phyloP scores from a whole-genome alignment of 345 rosid species.

The Salix dunnii region DNA sequence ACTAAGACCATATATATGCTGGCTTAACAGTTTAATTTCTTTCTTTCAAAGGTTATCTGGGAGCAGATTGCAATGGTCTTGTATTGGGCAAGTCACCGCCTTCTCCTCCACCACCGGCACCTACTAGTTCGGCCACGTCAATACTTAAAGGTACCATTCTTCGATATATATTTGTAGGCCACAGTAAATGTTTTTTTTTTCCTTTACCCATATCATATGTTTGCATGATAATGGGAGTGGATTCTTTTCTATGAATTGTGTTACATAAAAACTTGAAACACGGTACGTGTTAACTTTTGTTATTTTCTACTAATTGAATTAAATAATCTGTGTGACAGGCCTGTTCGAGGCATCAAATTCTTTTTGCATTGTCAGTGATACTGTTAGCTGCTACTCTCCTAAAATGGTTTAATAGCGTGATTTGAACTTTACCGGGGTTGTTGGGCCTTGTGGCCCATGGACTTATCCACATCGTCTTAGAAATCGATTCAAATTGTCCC shows the following conservation, averaged over 20 bases:
- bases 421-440: no score
- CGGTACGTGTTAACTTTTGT: neutral
- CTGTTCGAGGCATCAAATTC: neutral
- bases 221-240: no score
- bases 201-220: no score
- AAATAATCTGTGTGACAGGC: neutral
- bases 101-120: constrained; percentile 1
- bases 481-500: no score
- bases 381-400: neutral
- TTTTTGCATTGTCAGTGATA: neutral
- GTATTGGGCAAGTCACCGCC: neutral
- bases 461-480: no score
- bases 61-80: constrained; percentile 11
- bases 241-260: no score
- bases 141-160: neutral
- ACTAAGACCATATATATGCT: neutral
- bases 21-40: neutral
- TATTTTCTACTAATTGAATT: neutral
- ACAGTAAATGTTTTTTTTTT: no score
- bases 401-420: neutral
- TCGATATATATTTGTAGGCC: no score
- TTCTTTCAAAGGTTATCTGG: constrained; percentile 1
- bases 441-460: no score
- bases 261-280: neutral
- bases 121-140: neutral